Evolutionary conservation across 179 eudicot species (phyloP).

Genomic region (Heliamphora pulchella): DNA sequence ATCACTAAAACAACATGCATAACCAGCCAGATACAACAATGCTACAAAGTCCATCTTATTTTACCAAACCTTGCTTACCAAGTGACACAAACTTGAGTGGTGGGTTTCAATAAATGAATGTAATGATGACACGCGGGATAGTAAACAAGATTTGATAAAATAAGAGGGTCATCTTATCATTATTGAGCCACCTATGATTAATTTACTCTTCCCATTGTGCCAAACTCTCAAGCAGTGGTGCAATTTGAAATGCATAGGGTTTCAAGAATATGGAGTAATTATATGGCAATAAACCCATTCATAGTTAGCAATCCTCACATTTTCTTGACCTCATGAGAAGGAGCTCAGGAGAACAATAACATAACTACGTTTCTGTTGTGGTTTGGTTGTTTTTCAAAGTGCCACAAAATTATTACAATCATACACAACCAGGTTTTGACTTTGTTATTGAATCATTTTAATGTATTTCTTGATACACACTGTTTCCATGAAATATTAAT

Average conservation of each 20-base stretch:
- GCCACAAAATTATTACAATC: no score
- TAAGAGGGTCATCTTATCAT: no score
- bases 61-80: no score
- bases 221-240: neutral
- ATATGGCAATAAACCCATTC: neutral
- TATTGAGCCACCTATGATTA: neutral
- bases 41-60: no score
- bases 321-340: neutral
- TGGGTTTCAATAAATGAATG: neutral
- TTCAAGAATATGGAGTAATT: neutral
- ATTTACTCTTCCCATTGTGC: neutral
- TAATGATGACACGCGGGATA: no score
- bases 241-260: neutral
- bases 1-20: neutral
- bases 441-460: neutral
- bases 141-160: no score
- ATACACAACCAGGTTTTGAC: neutral
- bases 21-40: neutral
- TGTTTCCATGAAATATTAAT: neutral
- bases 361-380: no score
- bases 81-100: no score
- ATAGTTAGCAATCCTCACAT: neutral
- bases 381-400: no score
- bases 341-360: neutral
- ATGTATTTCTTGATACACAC: neutral